Percentiles rank a stretch among this genome's conserved stretches.
Conservation (phyloP, 1,284 basidiomycete species). For the Pseudozyma thailandica region DNA sequence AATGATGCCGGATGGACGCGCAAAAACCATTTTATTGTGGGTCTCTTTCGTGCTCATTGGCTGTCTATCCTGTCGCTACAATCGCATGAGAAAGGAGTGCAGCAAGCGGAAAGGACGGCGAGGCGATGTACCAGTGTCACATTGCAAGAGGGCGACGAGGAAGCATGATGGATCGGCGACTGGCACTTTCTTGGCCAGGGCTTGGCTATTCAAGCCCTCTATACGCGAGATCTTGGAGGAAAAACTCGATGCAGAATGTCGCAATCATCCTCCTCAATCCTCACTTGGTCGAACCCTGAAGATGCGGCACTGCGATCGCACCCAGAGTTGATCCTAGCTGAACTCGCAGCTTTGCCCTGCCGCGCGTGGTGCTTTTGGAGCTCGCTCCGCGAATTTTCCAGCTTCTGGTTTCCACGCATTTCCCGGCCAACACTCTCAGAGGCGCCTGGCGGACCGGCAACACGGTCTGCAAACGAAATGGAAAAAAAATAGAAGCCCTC, state of each 20-base stretch:
- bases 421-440: too few relatives aligned
- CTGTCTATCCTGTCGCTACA: too few relatives aligned
- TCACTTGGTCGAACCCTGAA: conserved; percentile 2
- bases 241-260: conserved; percentile 27
- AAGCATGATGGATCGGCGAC: too few relatives aligned
- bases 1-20: background rate
- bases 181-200: conserved; percentile 34
- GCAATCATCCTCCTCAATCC: conserved; percentile 19
- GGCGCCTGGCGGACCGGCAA: too few relatives aligned
- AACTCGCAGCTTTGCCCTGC: conserved; percentile 11
- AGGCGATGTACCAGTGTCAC: background rate
- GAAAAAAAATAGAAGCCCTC: too few relatives aligned
- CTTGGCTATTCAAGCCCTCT: conserved; percentile 17
- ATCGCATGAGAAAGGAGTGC: conserved; percentile 8
- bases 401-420: too few relatives aligned
- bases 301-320: background rate
- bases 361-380: too few relatives aligned
- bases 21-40: too few relatives aligned
- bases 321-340: conserved; percentile 39
- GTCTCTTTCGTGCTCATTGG: too few relatives aligned
- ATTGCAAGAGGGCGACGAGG: background rate
- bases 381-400: too few relatives aligned
- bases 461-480: too few relatives aligned
- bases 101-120: conserved; percentile 6
- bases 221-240: conserved; percentile 16